Evolutionary conservation across 768 basidiomycete species (phyloP).

Genomic region (Boletus sensibilis): DNA sequence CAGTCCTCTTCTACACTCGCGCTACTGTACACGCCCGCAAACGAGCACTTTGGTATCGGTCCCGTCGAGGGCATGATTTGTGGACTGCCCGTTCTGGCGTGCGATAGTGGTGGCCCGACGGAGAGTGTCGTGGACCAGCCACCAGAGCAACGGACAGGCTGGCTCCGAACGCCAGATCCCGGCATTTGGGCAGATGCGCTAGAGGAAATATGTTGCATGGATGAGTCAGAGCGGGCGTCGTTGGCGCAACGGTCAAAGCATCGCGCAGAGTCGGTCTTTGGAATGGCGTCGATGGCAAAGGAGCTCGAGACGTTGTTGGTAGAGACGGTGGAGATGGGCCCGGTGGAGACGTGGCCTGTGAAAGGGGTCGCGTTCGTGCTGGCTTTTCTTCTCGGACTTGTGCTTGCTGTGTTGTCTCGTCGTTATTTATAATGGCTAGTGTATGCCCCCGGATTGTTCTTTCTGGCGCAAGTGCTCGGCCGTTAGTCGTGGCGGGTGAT

Average conservation of each 20-base stretch:
- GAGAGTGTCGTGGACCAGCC: conserved; percentile 69
- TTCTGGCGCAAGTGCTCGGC: neutral
- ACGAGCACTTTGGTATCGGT: conserved; percentile 97
- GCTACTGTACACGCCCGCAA: conserved; percentile 88
- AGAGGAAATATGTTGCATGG: conserved; percentile 48
- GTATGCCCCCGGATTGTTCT: neutral
- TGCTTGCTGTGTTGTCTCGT: conserved; percentile 21
- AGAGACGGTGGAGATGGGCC: conserved; percentile 58
- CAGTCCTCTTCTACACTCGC: conserved; percentile 61
- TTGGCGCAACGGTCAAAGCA: conserved; percentile 55
- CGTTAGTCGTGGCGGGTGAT: conserved; percentile 36
- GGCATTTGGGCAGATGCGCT: conserved; percentile 72
- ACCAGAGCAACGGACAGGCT: conserved; percentile 61
- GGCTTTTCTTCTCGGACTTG: conserved; percentile 27
- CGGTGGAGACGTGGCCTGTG: conserved; percentile 24
- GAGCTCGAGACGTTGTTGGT: conserved; percentile 54
- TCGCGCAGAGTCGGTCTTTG: conserved; percentile 67
- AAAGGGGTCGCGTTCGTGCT: conserved; percentile 19
- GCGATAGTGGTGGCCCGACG: conserved; percentile 83
- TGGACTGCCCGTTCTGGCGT: conserved; percentile 86
- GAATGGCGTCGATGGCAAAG: conserved; percentile 71
- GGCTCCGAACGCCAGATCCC: conserved; percentile 63
- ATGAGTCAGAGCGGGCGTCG: conserved; percentile 14
- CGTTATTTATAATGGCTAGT: neutral
- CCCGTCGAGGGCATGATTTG: conserved; percentile 95